Evolutionary conservation across 192 early-diverging fungal species (phyloP).

Genomic region (Coemansia sp.): DNA sequence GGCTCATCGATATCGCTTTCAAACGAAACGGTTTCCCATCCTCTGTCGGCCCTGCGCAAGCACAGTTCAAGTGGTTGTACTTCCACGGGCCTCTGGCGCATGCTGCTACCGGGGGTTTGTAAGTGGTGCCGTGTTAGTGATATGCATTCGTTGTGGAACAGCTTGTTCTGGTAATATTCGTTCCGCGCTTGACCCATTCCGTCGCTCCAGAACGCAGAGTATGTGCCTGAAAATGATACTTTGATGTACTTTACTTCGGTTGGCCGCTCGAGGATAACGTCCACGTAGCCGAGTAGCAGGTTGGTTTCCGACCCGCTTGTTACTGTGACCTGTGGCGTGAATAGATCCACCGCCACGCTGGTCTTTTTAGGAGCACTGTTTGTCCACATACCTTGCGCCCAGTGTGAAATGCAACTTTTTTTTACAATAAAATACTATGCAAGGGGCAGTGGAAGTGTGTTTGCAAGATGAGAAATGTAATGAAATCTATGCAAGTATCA

Average conservation of each 20-base stretch:
- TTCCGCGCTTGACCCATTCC: conserved; percentile 22
- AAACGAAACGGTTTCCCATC: conserved; percentile 14
- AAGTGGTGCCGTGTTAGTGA: conserved; percentile 17
- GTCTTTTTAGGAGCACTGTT: conserved; percentile 9
- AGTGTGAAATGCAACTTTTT: neutral
- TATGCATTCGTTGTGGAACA: conserved; percentile 24
- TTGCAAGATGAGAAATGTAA: neutral
- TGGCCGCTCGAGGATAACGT: conserved; percentile 13
- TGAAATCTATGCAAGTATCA: neutral
- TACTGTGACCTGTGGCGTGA: conserved; percentile 34
- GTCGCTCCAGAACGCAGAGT: conserved; percentile 31
- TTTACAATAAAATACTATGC: neutral
- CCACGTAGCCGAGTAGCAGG: conserved; percentile 30
- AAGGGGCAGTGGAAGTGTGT: neutral
- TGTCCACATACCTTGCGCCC: conserved; percentile 21
- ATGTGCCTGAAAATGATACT: conserved; percentile 25
- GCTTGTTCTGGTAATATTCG: conserved; percentile 36
- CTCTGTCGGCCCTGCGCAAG: neutral
- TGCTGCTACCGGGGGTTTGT: neutral
- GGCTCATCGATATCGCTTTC: conserved; percentile 5
- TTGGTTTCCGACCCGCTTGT: conserved; percentile 40
- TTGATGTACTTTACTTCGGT: conserved; percentile 26
- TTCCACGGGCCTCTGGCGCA: neutral
- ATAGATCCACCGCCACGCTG: conserved; percentile 24
- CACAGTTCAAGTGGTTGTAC: neutral